Evolutionary conservation across 2,329 filamentous ascomycete species (phyloP).

Genomic region (Fusarium subtropicale): DNA sequence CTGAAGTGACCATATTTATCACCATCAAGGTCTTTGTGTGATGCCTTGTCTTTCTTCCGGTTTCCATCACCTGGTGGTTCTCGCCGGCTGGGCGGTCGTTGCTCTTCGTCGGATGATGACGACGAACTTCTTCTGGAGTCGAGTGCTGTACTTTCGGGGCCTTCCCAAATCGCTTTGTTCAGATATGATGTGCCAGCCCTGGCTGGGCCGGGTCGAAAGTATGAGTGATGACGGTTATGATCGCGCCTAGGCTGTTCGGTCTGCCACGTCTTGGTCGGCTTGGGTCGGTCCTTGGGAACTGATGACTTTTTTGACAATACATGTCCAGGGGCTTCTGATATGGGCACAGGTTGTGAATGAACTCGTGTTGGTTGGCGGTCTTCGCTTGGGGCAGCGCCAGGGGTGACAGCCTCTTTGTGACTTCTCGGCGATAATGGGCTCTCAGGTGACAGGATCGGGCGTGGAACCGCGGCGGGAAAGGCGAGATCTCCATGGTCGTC

Average conservation of each 20-base stretch:
- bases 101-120: slow-evolving; percentile 25
- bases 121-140: slow-evolving; percentile 32
- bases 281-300: slow-evolving; percentile 22
- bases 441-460: slow-evolving; percentile 24
- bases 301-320: slow-evolving; percentile 9
- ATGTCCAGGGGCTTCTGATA: neutral
- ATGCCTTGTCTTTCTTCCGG: slow-evolving; percentile 7
- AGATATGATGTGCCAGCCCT: slow-evolving; percentile 41
- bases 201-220: slow-evolving; percentile 35
- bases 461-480: slow-evolving; percentile 30
- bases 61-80: neutral
- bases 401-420: neutral
- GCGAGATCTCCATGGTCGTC: slow-evolving; percentile 27
- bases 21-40: slow-evolving; percentile 39
- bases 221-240: slow-evolving; percentile 10
- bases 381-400: neutral
- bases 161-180: slow-evolving; percentile 40
- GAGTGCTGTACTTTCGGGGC: neutral
- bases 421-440: slow-evolving; percentile 28
- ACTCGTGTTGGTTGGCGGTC: slow-evolving; percentile 3
- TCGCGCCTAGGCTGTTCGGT: slow-evolving; percentile 35
- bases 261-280: slow-evolving; percentile 39
- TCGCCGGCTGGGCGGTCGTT: neutral
- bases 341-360: slow-evolving; percentile 10
- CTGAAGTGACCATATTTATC: slow-evolving; percentile 57